Evolutionary conservation across 73 alveolate genomes (phyloP), one percentile per base, ranked within the genome.

Genomic region (Uronychia binucleata): DNA sequence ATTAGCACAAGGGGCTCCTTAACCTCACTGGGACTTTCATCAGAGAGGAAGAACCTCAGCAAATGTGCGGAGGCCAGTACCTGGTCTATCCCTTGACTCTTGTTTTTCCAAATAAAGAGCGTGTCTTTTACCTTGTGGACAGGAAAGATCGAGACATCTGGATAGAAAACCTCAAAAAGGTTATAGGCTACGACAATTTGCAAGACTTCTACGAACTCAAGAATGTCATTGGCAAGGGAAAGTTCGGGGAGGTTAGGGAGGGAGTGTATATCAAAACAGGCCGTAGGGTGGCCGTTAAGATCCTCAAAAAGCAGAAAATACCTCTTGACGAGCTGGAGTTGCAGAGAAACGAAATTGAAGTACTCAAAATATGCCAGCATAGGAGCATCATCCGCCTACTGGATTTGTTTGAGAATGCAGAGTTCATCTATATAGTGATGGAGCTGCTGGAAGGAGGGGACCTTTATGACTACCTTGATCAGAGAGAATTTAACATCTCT

Each of bases 291-390:
- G 95, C 95, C 30, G 92, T 89, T 25, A 89, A 89, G 32, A 85
- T 89, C 34, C 77, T 90, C 59, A 84, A 90, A 83, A 90, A 90
- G 77, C 77, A 90, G 78, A 81, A 84, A 31, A 60, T 90, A 59
- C 26, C 76, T 11, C 59, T 81, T 1, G 78, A 85, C 32, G 95
- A 90, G 32, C 33, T 46, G 8, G 95, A 90, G 77, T 77, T 90
- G 1, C 79, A 75, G 19, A 90, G 83, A 75, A 82, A 91, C 75
- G 99, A 96, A 87, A 91, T 95, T 31, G 98, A 96, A 78, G 94
- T 95, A 34, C 88, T 96, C 78, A 94, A 96, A 87, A 93, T 96
- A 32, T 96, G 99, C 59, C 94, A 94, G 84, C 98, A 96, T 89
- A 97, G 97, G 34, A 89, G 92, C 83, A 95, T 96, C 34, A 92